Base-by-base conservation (phyloP, 345 rosid genomes). In the Geranium rotundifolium region DNA sequence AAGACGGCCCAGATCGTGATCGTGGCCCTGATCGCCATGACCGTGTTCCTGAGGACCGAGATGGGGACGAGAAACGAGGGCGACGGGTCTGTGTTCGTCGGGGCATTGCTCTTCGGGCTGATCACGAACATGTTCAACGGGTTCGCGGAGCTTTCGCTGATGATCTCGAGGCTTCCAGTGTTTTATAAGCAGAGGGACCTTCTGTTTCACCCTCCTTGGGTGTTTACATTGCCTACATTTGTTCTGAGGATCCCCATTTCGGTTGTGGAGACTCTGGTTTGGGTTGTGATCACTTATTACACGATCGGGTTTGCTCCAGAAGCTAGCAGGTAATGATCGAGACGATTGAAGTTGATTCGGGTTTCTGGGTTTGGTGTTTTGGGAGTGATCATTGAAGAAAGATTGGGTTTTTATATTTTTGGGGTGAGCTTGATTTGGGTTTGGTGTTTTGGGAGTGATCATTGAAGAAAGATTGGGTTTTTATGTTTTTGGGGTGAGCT, bases 171-270 rank as follows among this genome's bases (percentile, higher is more conserved):
- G 64, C 92, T 93, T 70, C 90, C 95, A 1, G 96, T 90, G 67
- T 88, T 90, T 50, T 90, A 82, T 78, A 90, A 93, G 85, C 99
- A 93, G 57, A 81, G 97, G 55, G 97, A 93, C 62, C 90, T 90
- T 50, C 69, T 82, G 55, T 86, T 88, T 57, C 85, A 93, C 37
- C 99, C 99, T 16, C 68, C 85, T 1, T 93, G 99, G 97, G 75
- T 95, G 19, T 90, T 81, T 66, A 83, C 90, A 5, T 71, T 93
- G 19, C 92, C 97, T 7, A 79, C 83, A 16, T 78, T 83, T 76
- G 71, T 90, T 67, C 79, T 85, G 3, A 63, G 75, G 31, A 68
- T 93, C 50, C 99, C 99, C 1, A 72, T 82, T 46, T 83, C 97
- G 0, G 20, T 88, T 17, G 62, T 93, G n/a, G 97, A 93, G 63